These are phyloP conservation scores for Paecilomyces niveus DNA, from an alignment of 2,329 filamentous ascomycete species.

Conservation along the genomic window DNA sequence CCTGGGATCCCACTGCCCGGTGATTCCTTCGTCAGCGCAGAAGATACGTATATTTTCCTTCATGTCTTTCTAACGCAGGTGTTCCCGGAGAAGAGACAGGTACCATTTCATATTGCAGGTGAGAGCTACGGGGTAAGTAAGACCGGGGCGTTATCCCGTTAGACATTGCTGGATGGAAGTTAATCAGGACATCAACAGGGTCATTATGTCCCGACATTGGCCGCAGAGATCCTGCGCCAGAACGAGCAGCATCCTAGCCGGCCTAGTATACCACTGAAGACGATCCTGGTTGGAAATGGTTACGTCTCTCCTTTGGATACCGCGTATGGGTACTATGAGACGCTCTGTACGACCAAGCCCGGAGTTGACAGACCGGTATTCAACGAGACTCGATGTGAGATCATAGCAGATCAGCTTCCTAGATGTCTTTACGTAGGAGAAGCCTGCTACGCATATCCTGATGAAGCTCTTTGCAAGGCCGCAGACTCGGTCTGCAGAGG, in stretches of 20 bases:
- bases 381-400: conserved; percentile 41
- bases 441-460: conserved; percentile 18
- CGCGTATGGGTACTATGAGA: conserved; percentile 1
- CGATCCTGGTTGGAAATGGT: conserved; percentile 42
- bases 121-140: too few species aligned
- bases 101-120: too few species aligned
- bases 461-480: too few species aligned
- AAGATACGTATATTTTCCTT: conserved; percentile 45
- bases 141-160: too few species aligned
- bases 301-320: conserved; percentile 37
- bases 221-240: too few species aligned
- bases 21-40: conserved; percentile 37
- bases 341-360: too few species aligned
- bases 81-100: conserved; percentile 37
- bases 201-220: too few species aligned
- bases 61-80: conserved; percentile 41
- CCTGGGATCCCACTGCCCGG: conserved; percentile 11
- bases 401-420: conserved; percentile 39
- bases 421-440: conserved; percentile 38
- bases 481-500: too few species aligned
- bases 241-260: conserved; percentile 27
- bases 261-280: conserved; percentile 37
- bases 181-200: too few species aligned
- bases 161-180: too few species aligned
- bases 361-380: conserved; percentile 27